Evolutionary conservation across 1,284 basidiomycete genomes (phyloP).

Genomic region (Wallemia hederae): DNA sequence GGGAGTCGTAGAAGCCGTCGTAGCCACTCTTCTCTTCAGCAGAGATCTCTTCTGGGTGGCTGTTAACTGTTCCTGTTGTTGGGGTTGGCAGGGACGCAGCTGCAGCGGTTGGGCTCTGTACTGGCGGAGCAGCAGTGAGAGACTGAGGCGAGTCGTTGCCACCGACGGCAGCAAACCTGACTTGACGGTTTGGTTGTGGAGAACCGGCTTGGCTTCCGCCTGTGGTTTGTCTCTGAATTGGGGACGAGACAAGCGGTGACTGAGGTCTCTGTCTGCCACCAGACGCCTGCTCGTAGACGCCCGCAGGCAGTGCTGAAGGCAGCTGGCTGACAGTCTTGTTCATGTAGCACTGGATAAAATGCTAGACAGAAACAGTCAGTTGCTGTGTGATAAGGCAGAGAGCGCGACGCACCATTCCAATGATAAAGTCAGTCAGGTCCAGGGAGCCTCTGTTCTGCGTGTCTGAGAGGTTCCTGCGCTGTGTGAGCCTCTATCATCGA

Average conservation of each 20-base stretch:
- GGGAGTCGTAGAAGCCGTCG: conserved; percentile 52
- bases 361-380: conserved; percentile 20
- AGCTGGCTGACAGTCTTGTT: conserved; percentile 41
- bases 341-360: conserved; percentile 70
- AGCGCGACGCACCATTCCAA: conserved; percentile 38
- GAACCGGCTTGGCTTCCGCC: conserved; percentile 15
- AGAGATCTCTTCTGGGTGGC: conserved; percentile 47
- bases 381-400: not conserved
- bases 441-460: conserved; percentile 70
- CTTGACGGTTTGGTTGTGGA: conserved; percentile 14
- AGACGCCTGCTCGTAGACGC: conserved; percentile 60
- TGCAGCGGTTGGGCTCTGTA: conserved; percentile 11
- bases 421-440: conserved; percentile 71
- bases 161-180: not conserved
- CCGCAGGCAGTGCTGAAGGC: conserved; percentile 52
- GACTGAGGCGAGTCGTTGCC: conserved; percentile 1
- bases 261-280: conserved; percentile 20
- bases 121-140: not conserved
- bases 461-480: conserved; percentile 59
- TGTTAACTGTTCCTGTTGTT: conserved; percentile 3
- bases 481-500: not conserved
- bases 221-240: conserved; percentile 7
- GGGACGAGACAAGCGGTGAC: conserved; percentile 8
- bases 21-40: conserved; percentile 46
- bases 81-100: not conserved